These are phyloP conservation scores for Ramularia endophylla DNA, from an alignment of 2,329 filamentous ascomycete genomes.

Conservation along the genomic window DNA sequence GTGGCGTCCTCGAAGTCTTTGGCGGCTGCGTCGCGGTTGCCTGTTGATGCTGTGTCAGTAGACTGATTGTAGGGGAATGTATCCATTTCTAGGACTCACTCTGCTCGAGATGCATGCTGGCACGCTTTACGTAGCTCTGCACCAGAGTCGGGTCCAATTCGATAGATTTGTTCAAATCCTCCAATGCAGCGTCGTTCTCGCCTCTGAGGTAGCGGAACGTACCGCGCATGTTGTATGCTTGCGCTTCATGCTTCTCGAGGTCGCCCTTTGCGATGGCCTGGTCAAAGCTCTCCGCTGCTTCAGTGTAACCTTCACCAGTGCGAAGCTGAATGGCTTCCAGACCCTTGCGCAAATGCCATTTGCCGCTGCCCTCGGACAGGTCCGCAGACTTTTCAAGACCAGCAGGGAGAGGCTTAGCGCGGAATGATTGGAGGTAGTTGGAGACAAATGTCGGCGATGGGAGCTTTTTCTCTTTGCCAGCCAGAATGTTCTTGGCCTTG, in stretches of 20 bases:
- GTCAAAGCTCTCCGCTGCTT: slow-evolving; percentile 79
- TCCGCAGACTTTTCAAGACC: slow-evolving; percentile 80
- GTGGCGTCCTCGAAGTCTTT: slow-evolving; percentile 83
- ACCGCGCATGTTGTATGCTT: slow-evolving; percentile 93
- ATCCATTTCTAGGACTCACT: slow-evolving; percentile 50
- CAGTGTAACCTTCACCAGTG: slow-evolving; percentile 86
- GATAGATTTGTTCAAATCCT: slow-evolving; percentile 86
- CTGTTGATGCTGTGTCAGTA: slow-evolving; percentile 35
- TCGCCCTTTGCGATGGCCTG: slow-evolving; percentile 77
- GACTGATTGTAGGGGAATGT: no score
- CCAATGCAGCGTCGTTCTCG: slow-evolving; percentile 74
- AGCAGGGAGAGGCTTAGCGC: slow-evolving; percentile 68
- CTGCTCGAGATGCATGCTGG: slow-evolving; percentile 94
- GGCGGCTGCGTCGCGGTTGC: slow-evolving; percentile 78
- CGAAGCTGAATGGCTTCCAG: slow-evolving; percentile 75
- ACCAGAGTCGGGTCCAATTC: slow-evolving; percentile 82
- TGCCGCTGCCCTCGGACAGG: slow-evolving; percentile 68
- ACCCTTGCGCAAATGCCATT: slow-evolving; percentile 79
- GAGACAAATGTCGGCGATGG: slow-evolving; percentile 95
- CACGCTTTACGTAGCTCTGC: slow-evolving; percentile 97
- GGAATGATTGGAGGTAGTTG: slow-evolving; percentile 99
- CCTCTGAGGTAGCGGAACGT: slow-evolving; percentile 92
- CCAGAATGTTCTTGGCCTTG: slow-evolving; percentile 85
- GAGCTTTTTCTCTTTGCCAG: slow-evolving; percentile 73
- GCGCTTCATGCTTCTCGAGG: slow-evolving; percentile 75